These are phyloP conservation scores for Phaeophleospora eucalypticola DNA, from an alignment of 2,329 filamentous ascomycete genomes.

Conservation along the genomic window DNA sequence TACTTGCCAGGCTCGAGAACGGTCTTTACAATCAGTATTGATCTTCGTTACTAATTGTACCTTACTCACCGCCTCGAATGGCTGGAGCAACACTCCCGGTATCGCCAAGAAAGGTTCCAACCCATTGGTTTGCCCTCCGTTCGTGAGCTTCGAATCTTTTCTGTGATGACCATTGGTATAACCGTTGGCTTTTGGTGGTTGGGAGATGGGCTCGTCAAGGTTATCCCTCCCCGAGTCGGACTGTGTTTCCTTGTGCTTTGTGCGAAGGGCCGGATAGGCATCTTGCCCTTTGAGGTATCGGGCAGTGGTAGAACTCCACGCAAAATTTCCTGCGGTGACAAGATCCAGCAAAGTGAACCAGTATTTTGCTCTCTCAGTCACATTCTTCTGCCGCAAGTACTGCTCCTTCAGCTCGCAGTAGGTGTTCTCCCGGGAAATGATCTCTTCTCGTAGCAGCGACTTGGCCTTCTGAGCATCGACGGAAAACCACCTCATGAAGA, in stretches of 20 bases:
- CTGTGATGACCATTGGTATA: background rate
- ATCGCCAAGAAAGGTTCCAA: background rate
- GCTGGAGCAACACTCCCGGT: background rate
- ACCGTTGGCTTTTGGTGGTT: background rate
- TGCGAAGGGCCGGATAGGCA: constrained; percentile 2
- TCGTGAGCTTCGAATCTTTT: no score
- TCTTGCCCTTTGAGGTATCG: constrained; percentile 4
- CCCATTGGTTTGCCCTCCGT: no score
- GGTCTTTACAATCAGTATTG: background rate
- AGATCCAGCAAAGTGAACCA: constrained; percentile 4
- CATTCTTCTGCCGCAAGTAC: background rate
- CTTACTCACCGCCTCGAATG: background rate
- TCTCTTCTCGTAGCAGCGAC: constrained; percentile 1
- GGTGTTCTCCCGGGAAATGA: constrained; percentile 5
- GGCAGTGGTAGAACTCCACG: constrained; percentile 7
- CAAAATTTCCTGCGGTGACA: constrained; percentile 7
- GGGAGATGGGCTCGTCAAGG: background rate
- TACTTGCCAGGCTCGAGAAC: constrained; percentile 1
- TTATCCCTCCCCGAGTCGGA: background rate
- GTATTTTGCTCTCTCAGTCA: background rate
- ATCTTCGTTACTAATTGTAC: background rate
- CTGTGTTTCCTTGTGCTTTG: constrained; percentile 1
- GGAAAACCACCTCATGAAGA: constrained; percentile 8
- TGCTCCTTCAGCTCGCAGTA: constrained; percentile 1
- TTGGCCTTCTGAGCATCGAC: constrained; percentile 3